Conservation (phyloP, 495 filamentous ascomycete genomes). For the Daldinia childiae region DNA sequence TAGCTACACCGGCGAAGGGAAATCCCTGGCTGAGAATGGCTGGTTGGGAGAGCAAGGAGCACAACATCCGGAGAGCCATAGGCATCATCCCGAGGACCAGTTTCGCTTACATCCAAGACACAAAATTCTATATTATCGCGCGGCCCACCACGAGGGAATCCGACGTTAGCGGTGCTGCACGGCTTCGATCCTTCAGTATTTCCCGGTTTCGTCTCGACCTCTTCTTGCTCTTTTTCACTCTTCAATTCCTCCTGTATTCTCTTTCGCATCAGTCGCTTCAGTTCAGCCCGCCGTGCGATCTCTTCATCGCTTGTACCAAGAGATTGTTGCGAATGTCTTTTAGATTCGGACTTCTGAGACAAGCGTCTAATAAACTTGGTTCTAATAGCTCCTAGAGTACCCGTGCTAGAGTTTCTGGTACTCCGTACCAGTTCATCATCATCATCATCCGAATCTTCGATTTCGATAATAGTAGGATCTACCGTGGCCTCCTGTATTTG, state of each 20-base stretch:
- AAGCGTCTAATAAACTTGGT: constrained; percentile 57
- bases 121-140: constrained; percentile 55
- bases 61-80: constrained; percentile 6
- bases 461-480: constrained; percentile 47
- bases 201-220: constrained; percentile 16
- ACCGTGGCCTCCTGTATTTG: constrained; percentile 42
- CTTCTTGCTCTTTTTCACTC: constrained; percentile 48
- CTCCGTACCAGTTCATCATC: constrained; percentile 47
- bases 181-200: constrained; percentile 15
- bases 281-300: constrained; percentile 59
- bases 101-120: constrained; percentile 38
- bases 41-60: neutral
- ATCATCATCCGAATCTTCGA: constrained; percentile 58
- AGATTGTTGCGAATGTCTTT: constrained; percentile 51
- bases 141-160: constrained; percentile 50
- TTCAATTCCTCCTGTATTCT: constrained; percentile 63
- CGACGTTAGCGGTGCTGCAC: constrained; percentile 21
- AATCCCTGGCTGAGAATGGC: constrained; percentile 13
- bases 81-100: constrained; percentile 3
- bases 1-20: constrained; percentile 41
- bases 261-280: constrained; percentile 60
- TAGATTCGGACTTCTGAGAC: constrained; percentile 54
- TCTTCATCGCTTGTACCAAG: constrained; percentile 59
- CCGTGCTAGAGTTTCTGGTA: constrained; percentile 45
- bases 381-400: constrained; percentile 51